These are phyloP conservation scores for Aurantiochytrium sp. DNA, from an alignment of 108 stramenopile genomes.

Conservation along the genomic window DNA sequence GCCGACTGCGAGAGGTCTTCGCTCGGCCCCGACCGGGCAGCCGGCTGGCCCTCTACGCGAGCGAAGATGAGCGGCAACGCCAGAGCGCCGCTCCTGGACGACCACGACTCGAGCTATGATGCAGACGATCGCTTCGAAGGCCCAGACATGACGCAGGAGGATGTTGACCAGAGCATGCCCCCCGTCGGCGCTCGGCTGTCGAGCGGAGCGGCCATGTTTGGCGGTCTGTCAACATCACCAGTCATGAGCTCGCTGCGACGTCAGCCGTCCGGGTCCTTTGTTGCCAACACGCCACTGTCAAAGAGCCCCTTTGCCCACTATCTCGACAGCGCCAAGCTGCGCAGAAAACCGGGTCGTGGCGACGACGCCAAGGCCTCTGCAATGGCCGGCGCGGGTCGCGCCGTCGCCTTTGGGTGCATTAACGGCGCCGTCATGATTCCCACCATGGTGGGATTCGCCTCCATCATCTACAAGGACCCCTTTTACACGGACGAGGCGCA, in stretches of 20 bases:
- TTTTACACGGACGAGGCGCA: background rate
- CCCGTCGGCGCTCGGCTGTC: background rate
- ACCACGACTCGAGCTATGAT: background rate
- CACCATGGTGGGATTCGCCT: conserved; percentile 14
- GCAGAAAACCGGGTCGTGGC: background rate
- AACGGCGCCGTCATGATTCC: conserved; percentile 3
- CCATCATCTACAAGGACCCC: conserved; percentile 16
- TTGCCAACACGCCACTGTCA: background rate
- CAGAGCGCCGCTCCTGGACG: too few species aligned
- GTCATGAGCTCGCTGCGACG: background rate
- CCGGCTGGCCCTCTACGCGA: too few species aligned
- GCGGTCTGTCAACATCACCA: background rate
- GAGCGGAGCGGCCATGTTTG: background rate
- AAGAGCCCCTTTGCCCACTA: background rate
- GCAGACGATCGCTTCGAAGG: background rate
- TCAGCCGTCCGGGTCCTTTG: background rate
- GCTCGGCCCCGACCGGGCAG: too few species aligned
- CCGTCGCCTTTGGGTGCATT: background rate
- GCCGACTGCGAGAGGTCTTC: too few species aligned
- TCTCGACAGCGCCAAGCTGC: background rate
- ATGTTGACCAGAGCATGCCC: background rate
- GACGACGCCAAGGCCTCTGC: background rate
- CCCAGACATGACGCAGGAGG: background rate
- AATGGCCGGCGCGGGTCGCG: background rate
- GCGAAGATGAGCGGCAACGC: too few species aligned